Conservation (phyloP, 805 yeast species). For the Kregervanrija pseudodelftensis region DNA sequence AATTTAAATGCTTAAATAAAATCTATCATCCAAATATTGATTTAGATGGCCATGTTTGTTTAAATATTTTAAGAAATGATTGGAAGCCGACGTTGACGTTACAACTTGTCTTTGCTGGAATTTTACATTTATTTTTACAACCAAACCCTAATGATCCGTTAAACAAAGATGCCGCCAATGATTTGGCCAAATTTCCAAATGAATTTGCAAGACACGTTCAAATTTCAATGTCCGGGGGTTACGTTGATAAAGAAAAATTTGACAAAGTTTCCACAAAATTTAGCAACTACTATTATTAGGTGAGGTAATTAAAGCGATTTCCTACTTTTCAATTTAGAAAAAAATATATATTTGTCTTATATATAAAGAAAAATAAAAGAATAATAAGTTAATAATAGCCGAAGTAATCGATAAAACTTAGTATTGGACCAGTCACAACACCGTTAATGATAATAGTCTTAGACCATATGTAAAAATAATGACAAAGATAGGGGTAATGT, state of each 20-base stretch:
- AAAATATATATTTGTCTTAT: not conserved
- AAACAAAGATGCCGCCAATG: constrained; percentile 81
- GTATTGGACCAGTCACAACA: too few relatives aligned
- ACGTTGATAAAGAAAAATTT: constrained; percentile 48
- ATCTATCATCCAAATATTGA: constrained; percentile 95
- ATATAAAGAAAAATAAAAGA: not conserved
- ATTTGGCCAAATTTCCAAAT: constrained; percentile 36
- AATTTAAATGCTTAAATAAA: constrained; percentile 59
- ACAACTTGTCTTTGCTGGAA: constrained; percentile 76
- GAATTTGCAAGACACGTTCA: constrained; percentile 52
- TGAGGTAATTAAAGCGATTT: too few relatives aligned
- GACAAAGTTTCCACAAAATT: constrained; percentile 42
- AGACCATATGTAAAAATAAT: not conserved
- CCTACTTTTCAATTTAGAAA: too few relatives aligned
- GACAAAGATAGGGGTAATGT: too few relatives aligned
- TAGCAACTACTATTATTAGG: too few relatives aligned
- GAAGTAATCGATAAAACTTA: not conserved
- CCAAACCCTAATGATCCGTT: constrained; percentile 91
- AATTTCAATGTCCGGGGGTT: constrained; percentile 67
- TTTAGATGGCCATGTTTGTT: constrained; percentile 80
- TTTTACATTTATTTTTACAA: constrained; percentile 77
- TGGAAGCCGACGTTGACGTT: constrained; percentile 92
- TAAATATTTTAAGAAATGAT: constrained; percentile 87
- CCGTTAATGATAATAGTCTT: not conserved
- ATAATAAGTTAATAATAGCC: not conserved